phyloP scores from a whole-genome alignment of 2,329 filamentous ascomycete species.

The Rutstroemia sydowiana region DNA sequence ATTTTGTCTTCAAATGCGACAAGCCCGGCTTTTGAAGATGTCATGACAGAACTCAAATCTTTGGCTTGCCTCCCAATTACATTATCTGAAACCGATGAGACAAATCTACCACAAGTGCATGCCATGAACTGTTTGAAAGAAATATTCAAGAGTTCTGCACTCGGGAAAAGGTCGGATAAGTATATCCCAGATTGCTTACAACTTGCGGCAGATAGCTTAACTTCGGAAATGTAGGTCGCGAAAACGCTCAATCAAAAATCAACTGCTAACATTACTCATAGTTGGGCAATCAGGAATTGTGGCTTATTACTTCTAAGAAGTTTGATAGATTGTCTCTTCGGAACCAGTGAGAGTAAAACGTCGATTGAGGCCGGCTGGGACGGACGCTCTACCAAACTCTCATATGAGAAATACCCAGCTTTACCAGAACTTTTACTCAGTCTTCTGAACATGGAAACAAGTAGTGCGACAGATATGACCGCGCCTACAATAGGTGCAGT shows the following conservation, averaged over 20 bases:
- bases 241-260: not conserved
- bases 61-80: constrained; percentile 49
- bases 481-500: constrained; percentile 37
- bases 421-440: constrained; percentile 56
- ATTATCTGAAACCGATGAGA: constrained; percentile 47
- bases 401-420: constrained; percentile 61
- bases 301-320: constrained; percentile 83
- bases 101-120: constrained; percentile 81
- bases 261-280: constrained; percentile 29
- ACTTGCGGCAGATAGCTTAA: constrained; percentile 73
- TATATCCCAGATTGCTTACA: constrained; percentile 68
- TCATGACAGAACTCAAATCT: constrained; percentile 54
- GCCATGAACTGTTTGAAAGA: constrained; percentile 91
- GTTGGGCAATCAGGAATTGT: constrained; percentile 92
- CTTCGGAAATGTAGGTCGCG: constrained; percentile 62
- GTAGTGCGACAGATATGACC: constrained; percentile 2
- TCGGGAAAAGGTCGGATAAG: constrained; percentile 65
- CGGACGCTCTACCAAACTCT: constrained; percentile 55
- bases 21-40: constrained; percentile 54
- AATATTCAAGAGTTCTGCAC: constrained; percentile 75
- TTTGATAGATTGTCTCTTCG: constrained; percentile 71
- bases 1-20: constrained; percentile 61
- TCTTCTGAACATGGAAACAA: constrained; percentile 41
- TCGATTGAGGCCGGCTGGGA: constrained; percentile 57
- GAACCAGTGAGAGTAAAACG: constrained; percentile 64